A percentile compares a stretch with the other conserved stretches of the same genome.
phyloP scores from a whole-genome alignment of 2,329 filamentous ascomycete species.

The Cladosporium sphaerospermum region DNA sequence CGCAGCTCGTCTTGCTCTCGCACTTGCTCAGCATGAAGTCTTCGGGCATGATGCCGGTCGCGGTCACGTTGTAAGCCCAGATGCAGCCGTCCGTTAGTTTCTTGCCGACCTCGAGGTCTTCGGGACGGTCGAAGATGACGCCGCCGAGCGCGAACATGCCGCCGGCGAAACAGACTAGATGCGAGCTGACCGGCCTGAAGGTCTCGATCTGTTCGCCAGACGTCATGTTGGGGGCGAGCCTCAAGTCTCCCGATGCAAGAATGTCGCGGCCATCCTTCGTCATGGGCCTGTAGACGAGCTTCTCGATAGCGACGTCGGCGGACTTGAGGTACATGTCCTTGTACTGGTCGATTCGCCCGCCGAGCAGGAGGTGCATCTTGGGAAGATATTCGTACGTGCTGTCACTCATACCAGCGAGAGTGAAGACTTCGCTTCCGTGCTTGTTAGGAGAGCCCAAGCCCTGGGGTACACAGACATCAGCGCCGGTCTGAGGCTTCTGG shows the following conservation, averaged over 20 bases:
- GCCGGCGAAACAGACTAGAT: conserved; percentile 50
- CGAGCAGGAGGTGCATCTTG: conserved; percentile 66
- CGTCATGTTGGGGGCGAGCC: conserved; percentile 37
- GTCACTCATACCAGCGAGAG: conserved; percentile 51
- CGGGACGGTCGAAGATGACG: conserved; percentile 44
- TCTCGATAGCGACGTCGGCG: conserved; percentile 61
- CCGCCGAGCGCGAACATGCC: conserved; percentile 51
- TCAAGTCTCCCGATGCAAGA: conserved; percentile 61
- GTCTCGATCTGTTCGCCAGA: conserved; percentile 29
- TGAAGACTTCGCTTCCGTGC: conserved; percentile 45
- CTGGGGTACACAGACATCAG: conserved; percentile 48
- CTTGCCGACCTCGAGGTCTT: conserved; percentile 44
- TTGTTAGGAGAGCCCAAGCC: conserved; percentile 48
- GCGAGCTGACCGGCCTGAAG: conserved; percentile 41
- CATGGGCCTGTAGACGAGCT: conserved; percentile 75
- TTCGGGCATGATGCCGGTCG: conserved; percentile 51
- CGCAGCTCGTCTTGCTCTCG: conserved; percentile 33
- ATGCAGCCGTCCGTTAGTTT: conserved; percentile 51
- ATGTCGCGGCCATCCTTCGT: conserved; percentile 61
- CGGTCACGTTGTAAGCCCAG: conserved; percentile 47
- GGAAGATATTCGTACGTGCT: conserved; percentile 54
- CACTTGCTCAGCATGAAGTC: conserved; percentile 40
- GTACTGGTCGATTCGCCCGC: conserved; percentile 68
- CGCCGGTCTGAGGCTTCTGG: conserved; percentile 5
- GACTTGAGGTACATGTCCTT: conserved; percentile 63